Evolutionary conservation across 2,329 filamentous ascomycete genomes (phyloP).

Genomic region (Trichoderma sp.): DNA sequence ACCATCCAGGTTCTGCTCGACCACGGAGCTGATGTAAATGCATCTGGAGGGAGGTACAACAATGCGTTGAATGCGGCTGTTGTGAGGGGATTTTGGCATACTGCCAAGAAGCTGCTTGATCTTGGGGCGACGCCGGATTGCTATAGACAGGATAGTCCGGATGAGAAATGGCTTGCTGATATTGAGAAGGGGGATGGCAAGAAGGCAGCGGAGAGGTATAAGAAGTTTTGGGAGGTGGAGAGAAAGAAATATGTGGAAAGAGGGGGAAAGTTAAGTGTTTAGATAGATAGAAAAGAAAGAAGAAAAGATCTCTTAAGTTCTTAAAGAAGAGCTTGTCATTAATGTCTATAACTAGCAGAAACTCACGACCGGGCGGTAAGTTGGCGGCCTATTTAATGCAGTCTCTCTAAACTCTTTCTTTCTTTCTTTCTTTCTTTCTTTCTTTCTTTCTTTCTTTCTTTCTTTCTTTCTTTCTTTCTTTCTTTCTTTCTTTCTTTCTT

Average conservation of each 20-base stretch:
- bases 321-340: not conserved
- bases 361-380: not conserved
- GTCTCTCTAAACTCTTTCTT: not conserved
- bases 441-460: too few relatives aligned
- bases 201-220: slow-evolving; percentile 4
- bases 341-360: not conserved
- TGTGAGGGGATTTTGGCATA: slow-evolving; percentile 10
- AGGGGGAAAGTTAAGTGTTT: not conserved
- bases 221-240: slow-evolving; percentile 21
- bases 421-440: not conserved
- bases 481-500: too few relatives aligned
- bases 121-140: slow-evolving; percentile 24
- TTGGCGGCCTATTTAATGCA: not conserved
- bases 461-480: too few relatives aligned
- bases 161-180: slow-evolving; percentile 5
- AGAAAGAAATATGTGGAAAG: not conserved
- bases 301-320: not conserved
- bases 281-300: not conserved
- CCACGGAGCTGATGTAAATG: slow-evolving; percentile 29
- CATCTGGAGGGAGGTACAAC: slow-evolving; percentile 11
- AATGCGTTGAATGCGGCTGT: slow-evolving; percentile 27
- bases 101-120: slow-evolving; percentile 24
- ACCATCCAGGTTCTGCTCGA: slow-evolving; percentile 9
- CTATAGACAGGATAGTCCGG: not conserved
- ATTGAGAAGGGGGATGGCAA: not conserved